Base-by-base conservation (phyloP, 805 yeast species). In the Cyberlindnera maritima region DNA sequence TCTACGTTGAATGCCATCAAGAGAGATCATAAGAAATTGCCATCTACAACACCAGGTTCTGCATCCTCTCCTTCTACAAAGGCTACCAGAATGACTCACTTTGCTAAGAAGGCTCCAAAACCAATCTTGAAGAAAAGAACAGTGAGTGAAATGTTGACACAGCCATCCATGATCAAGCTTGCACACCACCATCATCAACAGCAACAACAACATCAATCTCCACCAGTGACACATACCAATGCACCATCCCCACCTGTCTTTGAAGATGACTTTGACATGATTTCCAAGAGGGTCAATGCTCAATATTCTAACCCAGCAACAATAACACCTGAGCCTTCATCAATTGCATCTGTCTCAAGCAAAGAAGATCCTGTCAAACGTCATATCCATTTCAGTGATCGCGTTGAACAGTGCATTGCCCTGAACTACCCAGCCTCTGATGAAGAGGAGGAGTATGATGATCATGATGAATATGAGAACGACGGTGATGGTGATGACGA, bases 321-420 rank as follows among this genome's bases (percentile, higher is more conserved):
- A 3, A 19, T 32, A 4, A 36, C 44, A 23, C 39, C 43, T 4
- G 36, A 9, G 12, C 36, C 28, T 20, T 14, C 40, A 6, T 39
- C 49, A 2, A 26, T 31, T 18, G 17, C 28, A 3, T 36, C 48
- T 5, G 33, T 17, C 6, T 39, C 47, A 20, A 34, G 36, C 17
- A 44, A 43, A 17, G 39, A 18, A 8, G 47, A 36, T 9, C 49
- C 53, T 14, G 28, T 19, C 4, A 48, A 49, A 20, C 79, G 95
- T 50, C 96, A 79, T 57, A 91, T 94, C 51, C 98, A 91, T 66
- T 94, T 94, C 69, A 94, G 85, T 64, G 95, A 89, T 62, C 81
- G 90, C 44, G 99, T 94, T 28, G 91, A 89, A 64, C 99, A 94
- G 66, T 94, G 99, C 66, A 82, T 88, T 52, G 91, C 96, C 0